Evolutionary conservation across 2,329 filamentous ascomycete species (phyloP).

Genomic region (Penicillium expansum): DNA sequence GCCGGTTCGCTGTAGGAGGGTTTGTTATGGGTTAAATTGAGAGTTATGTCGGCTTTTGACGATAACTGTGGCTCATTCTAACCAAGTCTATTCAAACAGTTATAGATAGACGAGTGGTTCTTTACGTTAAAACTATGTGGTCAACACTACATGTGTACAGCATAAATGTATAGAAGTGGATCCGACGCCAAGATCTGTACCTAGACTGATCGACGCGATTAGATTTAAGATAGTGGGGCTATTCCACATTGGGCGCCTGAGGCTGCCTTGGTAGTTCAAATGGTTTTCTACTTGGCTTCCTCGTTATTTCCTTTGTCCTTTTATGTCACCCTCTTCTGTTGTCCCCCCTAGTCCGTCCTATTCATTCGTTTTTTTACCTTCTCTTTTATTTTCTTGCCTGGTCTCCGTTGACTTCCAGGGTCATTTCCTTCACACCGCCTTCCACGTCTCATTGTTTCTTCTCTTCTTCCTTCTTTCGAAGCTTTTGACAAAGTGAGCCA

Average conservation of each 20-base stretch:
- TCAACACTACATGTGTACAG: background rate
- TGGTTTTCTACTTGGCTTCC: background rate
- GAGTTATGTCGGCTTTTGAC: background rate
- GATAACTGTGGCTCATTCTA: background rate
- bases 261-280: background rate
- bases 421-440: background rate
- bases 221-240: background rate
- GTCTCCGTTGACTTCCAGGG: background rate
- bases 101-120: background rate
- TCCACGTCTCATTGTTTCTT: background rate
- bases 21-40: background rate
- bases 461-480: background rate
- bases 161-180: background rate
- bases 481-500: background rate
- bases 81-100: background rate
- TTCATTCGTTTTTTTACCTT: background rate
- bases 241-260: background rate
- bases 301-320: background rate
- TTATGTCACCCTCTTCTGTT: background rate
- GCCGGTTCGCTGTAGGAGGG: conserved; percentile 56
- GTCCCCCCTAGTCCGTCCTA: too few species aligned
- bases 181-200: background rate
- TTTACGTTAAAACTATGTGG: too few species aligned
- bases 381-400: background rate
- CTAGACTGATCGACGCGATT: background rate